Conservation (phyloP, 176 grass and related monocot species). For the Typha latifolia region DNA sequence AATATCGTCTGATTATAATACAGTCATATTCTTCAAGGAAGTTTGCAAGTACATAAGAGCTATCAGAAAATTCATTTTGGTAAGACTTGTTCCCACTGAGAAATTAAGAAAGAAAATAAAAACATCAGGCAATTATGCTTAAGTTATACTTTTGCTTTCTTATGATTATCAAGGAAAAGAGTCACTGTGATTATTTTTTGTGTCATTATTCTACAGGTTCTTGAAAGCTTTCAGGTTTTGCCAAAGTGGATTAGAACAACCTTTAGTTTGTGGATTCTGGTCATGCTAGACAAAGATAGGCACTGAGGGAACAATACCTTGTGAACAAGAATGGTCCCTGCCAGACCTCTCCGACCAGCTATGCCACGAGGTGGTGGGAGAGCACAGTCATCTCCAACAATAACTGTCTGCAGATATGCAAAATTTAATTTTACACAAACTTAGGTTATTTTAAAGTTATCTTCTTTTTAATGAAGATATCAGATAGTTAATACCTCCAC, state of each 20-base stretch:
- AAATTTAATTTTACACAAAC: constrained; percentile 8
- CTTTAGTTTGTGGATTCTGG: not conserved
- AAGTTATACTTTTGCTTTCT: too few species aligned
- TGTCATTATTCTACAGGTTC: too few species aligned
- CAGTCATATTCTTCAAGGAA: too few species aligned
- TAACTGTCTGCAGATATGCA: constrained; percentile 63
- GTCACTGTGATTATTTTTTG: too few species aligned
- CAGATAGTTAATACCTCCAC: constrained; percentile 54
- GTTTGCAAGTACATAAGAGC: too few species aligned
- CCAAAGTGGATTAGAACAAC: not conserved
- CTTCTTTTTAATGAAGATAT: not conserved
- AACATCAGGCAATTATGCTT: too few species aligned
- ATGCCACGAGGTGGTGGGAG: constrained; percentile 90
- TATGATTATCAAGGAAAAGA: too few species aligned
- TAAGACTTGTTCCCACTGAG: too few species aligned
- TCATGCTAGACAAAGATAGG: not conserved
- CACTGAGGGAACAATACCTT: constrained; percentile 43
- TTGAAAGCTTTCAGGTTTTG: not conserved
- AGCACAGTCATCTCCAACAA: constrained; percentile 99
- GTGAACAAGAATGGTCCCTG: constrained; percentile 85
- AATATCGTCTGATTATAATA: too few species aligned
- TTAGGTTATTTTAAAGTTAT: constrained; percentile 7
- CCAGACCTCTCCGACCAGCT: constrained; percentile 96
- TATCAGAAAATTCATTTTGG: too few species aligned
- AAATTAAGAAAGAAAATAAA: too few species aligned